phyloP scores from a whole-genome alignment of 805 yeast species.

The Kuraishia capsulata region DNA sequence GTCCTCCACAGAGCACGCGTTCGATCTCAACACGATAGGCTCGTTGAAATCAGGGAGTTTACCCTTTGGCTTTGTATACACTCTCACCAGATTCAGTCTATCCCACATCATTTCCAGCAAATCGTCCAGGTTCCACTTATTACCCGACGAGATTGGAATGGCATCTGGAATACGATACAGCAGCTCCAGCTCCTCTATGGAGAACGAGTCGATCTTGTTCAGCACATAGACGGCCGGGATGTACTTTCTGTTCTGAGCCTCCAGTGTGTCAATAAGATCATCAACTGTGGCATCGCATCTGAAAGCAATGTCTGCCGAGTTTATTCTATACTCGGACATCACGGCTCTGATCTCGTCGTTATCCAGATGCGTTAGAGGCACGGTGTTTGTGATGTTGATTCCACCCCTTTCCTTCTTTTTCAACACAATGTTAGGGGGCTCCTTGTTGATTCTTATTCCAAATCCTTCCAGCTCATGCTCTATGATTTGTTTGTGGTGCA shows the following conservation, averaged over 20 bases:
- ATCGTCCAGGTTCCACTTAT: constrained; percentile 96
- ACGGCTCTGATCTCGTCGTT: constrained; percentile 93
- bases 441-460: constrained; percentile 87
- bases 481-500: constrained; percentile 87
- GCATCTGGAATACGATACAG: constrained; percentile 92
- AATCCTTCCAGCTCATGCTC: constrained; percentile 96
- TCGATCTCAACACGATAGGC: constrained; percentile 85
- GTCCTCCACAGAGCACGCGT: constrained; percentile 82
- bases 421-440: constrained; percentile 87
- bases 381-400: constrained; percentile 85
- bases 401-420: constrained; percentile 96
- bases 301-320: constrained; percentile 93
- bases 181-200: constrained; percentile 86
- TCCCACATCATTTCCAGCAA: constrained; percentile 95
- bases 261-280: constrained; percentile 89
- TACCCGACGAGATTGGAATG: constrained; percentile 91
- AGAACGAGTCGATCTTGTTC: constrained; percentile 92
- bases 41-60: constrained; percentile 86
- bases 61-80: constrained; percentile 96
- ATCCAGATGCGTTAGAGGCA: constrained; percentile 84
- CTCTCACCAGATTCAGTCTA: constrained; percentile 81
- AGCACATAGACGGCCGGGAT: constrained; percentile 93
- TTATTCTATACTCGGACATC: constrained; percentile 89
- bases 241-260: constrained; percentile 82
- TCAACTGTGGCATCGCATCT: constrained; percentile 98